phyloP scores from a whole-genome alignment of 768 basidiomycete species.

The Trametes meyenii region DNA sequence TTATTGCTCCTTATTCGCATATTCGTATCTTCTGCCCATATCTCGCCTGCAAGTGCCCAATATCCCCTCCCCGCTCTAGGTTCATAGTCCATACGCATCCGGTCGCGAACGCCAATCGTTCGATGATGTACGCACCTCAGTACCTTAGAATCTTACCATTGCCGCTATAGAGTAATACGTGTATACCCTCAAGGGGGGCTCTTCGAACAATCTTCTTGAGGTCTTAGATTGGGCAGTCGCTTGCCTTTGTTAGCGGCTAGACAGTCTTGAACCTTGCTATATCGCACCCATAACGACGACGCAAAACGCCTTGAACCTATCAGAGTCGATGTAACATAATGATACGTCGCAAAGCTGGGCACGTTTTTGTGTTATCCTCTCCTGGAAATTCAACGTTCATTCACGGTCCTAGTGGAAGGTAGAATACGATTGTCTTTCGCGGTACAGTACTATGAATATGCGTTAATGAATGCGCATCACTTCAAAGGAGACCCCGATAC shows the following conservation, averaged over 20 bases:
- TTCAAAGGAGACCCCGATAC: neutral
- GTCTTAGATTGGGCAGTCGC: too few relatives aligned
- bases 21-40: slow-evolving; percentile 3
- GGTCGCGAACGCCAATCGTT: neutral
- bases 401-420: neutral
- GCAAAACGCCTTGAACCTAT: neutral
- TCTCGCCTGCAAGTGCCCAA: slow-evolving; percentile 4
- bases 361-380: neutral
- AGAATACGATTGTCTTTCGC: slow-evolving; percentile 8
- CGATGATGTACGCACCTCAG: too few relatives aligned
- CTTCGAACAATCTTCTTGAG: too few relatives aligned
- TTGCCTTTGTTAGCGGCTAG: too few relatives aligned
- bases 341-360: neutral
- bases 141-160: too few relatives aligned
- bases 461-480: neutral
- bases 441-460: neutral
- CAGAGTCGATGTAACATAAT: too few relatives aligned
- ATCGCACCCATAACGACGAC: neutral
- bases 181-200: too few relatives aligned
- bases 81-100: neutral
- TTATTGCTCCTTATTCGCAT: slow-evolving; percentile 29
- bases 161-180: too few relatives aligned
- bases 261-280: neutral
- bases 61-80: neutral
- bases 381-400: neutral